phyloP scores from a whole-genome alignment of 257 asterid species.

The Cinchona pubescens region DNA sequence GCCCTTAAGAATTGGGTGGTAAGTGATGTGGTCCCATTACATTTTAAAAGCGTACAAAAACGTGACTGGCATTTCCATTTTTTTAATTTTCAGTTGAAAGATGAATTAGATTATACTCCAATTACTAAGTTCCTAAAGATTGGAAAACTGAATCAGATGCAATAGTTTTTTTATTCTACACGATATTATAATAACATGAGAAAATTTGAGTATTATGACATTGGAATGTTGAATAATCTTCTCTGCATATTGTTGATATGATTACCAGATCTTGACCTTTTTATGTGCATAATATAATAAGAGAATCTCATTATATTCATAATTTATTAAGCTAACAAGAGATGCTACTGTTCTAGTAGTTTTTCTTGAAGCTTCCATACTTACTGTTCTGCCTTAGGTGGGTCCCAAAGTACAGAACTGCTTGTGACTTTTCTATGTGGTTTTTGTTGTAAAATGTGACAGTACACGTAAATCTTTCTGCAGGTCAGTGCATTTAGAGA shows the following conservation, averaged over 20 bases:
- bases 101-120: neutral
- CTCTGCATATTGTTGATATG: neutral
- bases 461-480: neutral
- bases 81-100: neutral
- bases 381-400: neutral
- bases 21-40: slow-evolving; percentile 3
- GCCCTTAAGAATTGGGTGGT: slow-evolving; percentile 93
- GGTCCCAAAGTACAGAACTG: neutral
- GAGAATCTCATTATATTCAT: neutral
- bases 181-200: neutral
- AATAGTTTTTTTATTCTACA: neutral
- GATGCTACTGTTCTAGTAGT: neutral
- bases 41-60: neutral
- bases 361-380: neutral
- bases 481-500: slow-evolving; percentile 92
- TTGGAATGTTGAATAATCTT: neutral
- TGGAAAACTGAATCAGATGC: neutral
- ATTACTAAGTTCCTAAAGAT: neutral
- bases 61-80: neutral
- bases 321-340: neutral
- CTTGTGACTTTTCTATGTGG: neutral
- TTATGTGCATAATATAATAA: neutral
- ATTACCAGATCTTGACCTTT: neutral
- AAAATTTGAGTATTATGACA: neutral
- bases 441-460: neutral